Conservation (phyloP, 345 rosid genomes). For the Eucalyptus sp. region DNA sequence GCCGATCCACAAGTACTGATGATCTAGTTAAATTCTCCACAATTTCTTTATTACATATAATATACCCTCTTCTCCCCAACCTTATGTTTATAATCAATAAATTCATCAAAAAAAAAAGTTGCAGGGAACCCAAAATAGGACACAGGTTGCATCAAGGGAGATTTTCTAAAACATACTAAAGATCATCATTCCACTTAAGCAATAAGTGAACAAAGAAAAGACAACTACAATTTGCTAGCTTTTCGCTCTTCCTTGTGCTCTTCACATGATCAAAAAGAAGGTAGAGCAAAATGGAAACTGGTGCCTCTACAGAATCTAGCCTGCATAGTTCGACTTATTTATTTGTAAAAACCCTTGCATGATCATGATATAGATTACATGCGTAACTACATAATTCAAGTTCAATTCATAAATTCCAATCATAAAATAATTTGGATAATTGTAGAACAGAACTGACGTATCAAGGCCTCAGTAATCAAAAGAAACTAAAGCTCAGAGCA, state of each 20-base stretch:
- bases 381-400: background rate
- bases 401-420: background rate
- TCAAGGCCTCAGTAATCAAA: background rate
- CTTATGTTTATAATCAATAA: background rate
- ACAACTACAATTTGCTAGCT: background rate
- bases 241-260: background rate
- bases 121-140: background rate
- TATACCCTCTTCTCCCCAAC: background rate
- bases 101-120: background rate
- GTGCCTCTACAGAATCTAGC: background rate
- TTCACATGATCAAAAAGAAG: background rate
- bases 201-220: background rate
- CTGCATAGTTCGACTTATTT: background rate
- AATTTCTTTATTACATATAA: background rate
- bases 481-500: background rate
- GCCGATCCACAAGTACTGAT: background rate
- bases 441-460: background rate
- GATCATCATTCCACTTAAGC: background rate
- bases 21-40: background rate
- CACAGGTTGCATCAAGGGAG: background rate
- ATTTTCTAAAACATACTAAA: background rate
- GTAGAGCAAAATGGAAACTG: background rate
- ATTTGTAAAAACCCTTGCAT: background rate
- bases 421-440: background rate
- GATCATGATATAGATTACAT: background rate